Evolutionary conservation across 495 filamentous ascomycete species (phyloP), one percentile per base, ranked within the genome.

Genomic region (Neurospora tetrasperma): DNA sequence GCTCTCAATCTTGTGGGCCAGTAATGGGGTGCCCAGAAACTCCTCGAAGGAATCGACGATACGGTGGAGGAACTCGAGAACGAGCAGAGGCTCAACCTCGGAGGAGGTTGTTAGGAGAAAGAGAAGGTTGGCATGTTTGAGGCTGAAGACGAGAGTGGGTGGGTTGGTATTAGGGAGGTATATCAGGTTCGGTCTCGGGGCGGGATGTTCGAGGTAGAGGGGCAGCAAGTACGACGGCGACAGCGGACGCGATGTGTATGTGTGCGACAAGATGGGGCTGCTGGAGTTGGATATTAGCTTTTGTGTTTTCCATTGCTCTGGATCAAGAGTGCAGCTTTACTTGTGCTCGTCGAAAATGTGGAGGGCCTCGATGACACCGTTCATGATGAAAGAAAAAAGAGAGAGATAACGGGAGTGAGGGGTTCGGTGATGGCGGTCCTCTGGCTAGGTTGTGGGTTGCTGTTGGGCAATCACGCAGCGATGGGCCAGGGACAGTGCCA

Each of bases 331-430:
- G 40, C 27, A 66, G 54, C 43, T 85, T 78, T 82, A 96, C 94
- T 93, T 94, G 81, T 92, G 87, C 84, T 97, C 93, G 86, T 98
- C 93, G 81, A 91, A 97, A 79, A 99, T 94, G 86, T 98, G 96
- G 78, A 99, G 84, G 77, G 96, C 96, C 87, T 97, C 94, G 78
- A 99, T 91, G 80, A 92, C 89, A 83, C 92, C 89, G 87, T 90
- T 93, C 89, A 93, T 93, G 80, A 78, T 80, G 54, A 66, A 66
- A 62, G 54, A 35, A 35, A 62, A 35, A 35, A 62, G 8, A 12
- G 2, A 62, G 14, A 35, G 31, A 62, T 31, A 66, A 66, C 27
- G 3, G 54, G 54, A 31, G 1, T 31, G 27, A 66, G 54, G 54
- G 54, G 27, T 66, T 66, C 54, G 27, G 54, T 35, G 54, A 66